Evolutionary conservation across 2,329 filamentous ascomycete species (phyloP).

Genomic region (Arachnomyces sp.): DNA sequence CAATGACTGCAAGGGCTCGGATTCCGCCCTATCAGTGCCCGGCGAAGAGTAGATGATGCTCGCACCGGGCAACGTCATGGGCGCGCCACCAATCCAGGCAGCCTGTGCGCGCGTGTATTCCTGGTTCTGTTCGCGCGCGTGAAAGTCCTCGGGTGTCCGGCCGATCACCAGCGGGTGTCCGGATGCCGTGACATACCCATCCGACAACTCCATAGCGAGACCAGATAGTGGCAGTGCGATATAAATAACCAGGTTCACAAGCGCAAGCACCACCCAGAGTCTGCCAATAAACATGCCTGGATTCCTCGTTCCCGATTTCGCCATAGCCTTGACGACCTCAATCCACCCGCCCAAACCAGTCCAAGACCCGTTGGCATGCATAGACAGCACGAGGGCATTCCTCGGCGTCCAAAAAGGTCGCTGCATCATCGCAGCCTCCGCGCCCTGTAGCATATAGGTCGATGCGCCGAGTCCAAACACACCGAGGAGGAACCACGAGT

Average conservation of each 20-base stretch:
- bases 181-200: slow-evolving; percentile 10
- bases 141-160: slow-evolving; percentile 1
- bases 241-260: slow-evolving; percentile 6
- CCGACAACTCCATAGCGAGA: slow-evolving; percentile 9
- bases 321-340: not conserved
- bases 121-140: not conserved
- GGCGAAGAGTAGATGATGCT: slow-evolving; percentile 9
- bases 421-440: slow-evolving; percentile 12
- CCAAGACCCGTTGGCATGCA: slow-evolving; percentile 8
- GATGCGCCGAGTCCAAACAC: slow-evolving; percentile 11
- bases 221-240: slow-evolving; percentile 10
- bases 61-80: slow-evolving; percentile 5
- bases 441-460: slow-evolving; percentile 9
- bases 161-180: slow-evolving; percentile 5
- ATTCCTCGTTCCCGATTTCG: not conserved
- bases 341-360: slow-evolving; percentile 6
- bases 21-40: slow-evolving; percentile 5
- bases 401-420: slow-evolving; percentile 5
- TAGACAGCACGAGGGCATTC: slow-evolving; percentile 7
- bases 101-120: not conserved
- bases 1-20: not conserved
- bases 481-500: slow-evolving; percentile 14
- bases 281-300: slow-evolving; percentile 1
- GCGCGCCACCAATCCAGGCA: slow-evolving; percentile 3
- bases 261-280: slow-evolving; percentile 6